Evolutionary conservation across 805 yeast genomes (phyloP).

Genomic region (Zygotorulaspora chibaensis): DNA sequence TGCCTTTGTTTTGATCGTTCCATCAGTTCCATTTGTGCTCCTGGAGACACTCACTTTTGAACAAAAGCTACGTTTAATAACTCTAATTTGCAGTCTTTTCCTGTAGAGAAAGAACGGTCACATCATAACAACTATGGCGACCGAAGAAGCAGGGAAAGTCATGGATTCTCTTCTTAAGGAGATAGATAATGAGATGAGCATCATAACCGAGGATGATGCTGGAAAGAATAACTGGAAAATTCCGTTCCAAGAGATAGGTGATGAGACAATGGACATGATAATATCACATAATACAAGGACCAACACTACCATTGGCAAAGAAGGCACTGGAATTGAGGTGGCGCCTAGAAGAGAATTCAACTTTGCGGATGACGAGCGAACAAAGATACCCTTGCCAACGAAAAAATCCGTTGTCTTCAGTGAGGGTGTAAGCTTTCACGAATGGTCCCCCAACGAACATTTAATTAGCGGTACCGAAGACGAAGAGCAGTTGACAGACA

Average conservation of each 20-base stretch:
- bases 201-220: not conserved
- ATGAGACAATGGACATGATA: conserved; percentile 33
- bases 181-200: conserved; percentile 29
- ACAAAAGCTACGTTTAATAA: not conserved
- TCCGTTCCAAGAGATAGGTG: conserved; percentile 31
- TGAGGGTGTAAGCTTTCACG: conserved; percentile 19
- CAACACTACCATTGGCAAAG: conserved; percentile 2
- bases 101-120: not conserved
- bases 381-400: conserved; percentile 1
- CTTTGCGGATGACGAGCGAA: not conserved
- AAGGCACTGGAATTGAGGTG: not conserved
- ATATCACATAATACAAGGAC: conserved; percentile 26
- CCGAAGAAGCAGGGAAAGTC: conserved; percentile 12
- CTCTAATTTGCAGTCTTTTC: not conserved
- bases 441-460: conserved; percentile 6
- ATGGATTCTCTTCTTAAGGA: conserved; percentile 31
- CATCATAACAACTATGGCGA: not conserved
- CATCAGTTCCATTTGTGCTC: no score
- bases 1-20: no score
- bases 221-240: conserved; percentile 14
- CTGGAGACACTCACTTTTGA: no score
- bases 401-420: conserved; percentile 18
- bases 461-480: not conserved
- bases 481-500: not conserved
- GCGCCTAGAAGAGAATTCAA: no score